Evolutionary conservation across 2,329 filamentous ascomycete genomes (phyloP).

Genomic region (Lasiodiplodia theobromae): DNA sequence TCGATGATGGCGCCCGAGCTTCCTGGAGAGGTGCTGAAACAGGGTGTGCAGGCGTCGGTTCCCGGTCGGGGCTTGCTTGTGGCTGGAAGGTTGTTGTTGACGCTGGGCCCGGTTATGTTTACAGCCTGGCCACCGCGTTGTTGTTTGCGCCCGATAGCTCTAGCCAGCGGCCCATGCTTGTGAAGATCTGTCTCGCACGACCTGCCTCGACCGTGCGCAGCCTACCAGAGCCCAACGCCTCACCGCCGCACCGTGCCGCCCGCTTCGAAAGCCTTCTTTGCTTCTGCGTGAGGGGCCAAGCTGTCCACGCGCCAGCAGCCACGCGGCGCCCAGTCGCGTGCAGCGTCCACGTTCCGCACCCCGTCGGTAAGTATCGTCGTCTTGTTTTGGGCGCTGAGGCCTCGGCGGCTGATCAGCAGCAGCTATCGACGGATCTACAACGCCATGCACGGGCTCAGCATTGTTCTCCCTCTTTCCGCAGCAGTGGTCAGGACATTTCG

Average conservation of each 20-base stretch:
- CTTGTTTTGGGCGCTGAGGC: background rate
- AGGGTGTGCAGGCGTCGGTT: background rate
- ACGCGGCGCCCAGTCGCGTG: slow-evolving; percentile 13
- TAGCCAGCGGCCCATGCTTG: slow-evolving; percentile 17
- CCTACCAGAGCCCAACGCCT: slow-evolving; percentile 17
- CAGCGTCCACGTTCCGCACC: slow-evolving; percentile 1
- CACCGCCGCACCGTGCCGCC: slow-evolving; percentile 7
- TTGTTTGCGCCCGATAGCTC: slow-evolving; percentile 23
- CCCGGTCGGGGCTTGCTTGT: slow-evolving; percentile 8
- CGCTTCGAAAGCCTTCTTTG: background rate
- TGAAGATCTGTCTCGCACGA: slow-evolving; percentile 16
- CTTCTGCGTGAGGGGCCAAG: slow-evolving; percentile 4
- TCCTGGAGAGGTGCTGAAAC: slow-evolving; percentile 2
- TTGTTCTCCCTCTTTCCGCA: background rate
- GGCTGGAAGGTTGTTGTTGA: slow-evolving; percentile 7
- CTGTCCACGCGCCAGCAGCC: slow-evolving; percentile 19
- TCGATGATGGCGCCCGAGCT: slow-evolving; percentile 7
- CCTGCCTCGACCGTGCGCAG: slow-evolving; percentile 20
- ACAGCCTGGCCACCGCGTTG: background rate
- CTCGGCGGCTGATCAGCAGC: slow-evolving; percentile 20
- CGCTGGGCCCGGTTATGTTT: slow-evolving; percentile 22
- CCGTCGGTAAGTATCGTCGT: too few relatives aligned
- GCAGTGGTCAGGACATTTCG: background rate
- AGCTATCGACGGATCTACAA: slow-evolving; percentile 21
- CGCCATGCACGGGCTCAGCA: slow-evolving; percentile 15